Conservation (phyloP, 1,284 basidiomycete species). For the Vanrija sp. region DNA sequence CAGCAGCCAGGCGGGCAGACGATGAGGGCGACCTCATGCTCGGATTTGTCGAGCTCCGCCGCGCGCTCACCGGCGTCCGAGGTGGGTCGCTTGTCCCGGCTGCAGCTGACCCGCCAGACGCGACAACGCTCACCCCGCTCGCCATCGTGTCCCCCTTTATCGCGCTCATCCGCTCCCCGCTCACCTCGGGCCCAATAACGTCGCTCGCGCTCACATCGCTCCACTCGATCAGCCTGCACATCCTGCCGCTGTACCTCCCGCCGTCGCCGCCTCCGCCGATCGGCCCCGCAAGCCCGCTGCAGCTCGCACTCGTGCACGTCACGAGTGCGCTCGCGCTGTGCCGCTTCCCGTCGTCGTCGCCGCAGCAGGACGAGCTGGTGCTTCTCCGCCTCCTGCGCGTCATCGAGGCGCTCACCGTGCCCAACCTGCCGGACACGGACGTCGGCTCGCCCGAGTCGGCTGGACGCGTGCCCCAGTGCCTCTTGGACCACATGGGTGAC, state of each 20-base stretch:
- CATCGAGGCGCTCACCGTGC: slow-evolving; percentile 77
- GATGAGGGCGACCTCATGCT: slow-evolving; percentile 69
- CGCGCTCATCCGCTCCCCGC: slow-evolving; percentile 82
- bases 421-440: slow-evolving; percentile 34
- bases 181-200: slow-evolving; percentile 92
- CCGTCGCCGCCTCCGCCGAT: slow-evolving; percentile 43
- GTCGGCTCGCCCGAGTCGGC: slow-evolving; percentile 6
- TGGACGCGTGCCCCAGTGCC: slow-evolving; percentile 28
- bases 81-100: slow-evolving; percentile 58
- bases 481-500: slow-evolving; percentile 65
- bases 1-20: slow-evolving; percentile 10
- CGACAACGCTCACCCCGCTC: slow-evolving; percentile 58
- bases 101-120: slow-evolving; percentile 51
- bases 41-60: slow-evolving; percentile 81
- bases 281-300: slow-evolving; percentile 36
- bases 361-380: slow-evolving; percentile 92
- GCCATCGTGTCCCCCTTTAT: slow-evolving; percentile 80
- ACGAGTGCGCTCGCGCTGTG: slow-evolving; percentile 90
- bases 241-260: slow-evolving; percentile 53
- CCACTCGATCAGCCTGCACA: slow-evolving; percentile 78
- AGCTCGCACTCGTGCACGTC: slow-evolving; percentile 69
- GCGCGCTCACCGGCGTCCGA: slow-evolving; percentile 65
- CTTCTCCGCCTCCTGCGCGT: slow-evolving; percentile 87
- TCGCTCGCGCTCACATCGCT: slow-evolving; percentile 81
- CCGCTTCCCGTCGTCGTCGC: slow-evolving; percentile 96